Percentiles rank a stretch among this genome's conserved stretches.
Evolutionary conservation across 306 rosid genomes (phyloP).

Genomic region (Corylus avellana): DNA sequence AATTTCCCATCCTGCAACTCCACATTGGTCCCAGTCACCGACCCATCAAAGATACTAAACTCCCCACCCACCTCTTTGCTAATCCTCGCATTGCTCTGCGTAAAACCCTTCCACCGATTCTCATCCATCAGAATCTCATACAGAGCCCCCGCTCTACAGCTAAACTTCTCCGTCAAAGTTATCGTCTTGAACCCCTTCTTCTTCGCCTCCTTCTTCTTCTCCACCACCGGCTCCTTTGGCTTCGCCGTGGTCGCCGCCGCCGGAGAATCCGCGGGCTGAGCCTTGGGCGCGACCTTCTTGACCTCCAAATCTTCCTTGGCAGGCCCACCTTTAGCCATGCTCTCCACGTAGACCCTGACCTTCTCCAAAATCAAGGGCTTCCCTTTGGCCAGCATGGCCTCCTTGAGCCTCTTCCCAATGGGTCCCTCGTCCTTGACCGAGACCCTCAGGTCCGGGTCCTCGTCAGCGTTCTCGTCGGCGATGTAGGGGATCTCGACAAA

Average conservation of each 20-base stretch:
- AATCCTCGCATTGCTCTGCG: constrained; percentile 87
- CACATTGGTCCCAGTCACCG: constrained; percentile 76
- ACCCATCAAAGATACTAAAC: constrained; percentile 80
- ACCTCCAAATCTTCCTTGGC: constrained; percentile 74
- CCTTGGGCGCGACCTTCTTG: constrained; percentile 54
- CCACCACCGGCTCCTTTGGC: constrained; percentile 29
- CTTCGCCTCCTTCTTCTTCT: constrained; percentile 37
- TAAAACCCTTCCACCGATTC: constrained; percentile 94
- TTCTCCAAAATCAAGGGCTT: constrained; percentile 77
- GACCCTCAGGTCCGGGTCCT: constrained; percentile 84
- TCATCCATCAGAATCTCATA: constrained; percentile 96
- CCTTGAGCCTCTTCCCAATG: constrained; percentile 70
- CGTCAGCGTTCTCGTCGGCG: constrained; percentile 92
- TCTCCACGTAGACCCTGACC: constrained; percentile 68
- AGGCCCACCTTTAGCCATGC: constrained; percentile 92
- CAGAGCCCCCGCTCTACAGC: constrained; percentile 72
- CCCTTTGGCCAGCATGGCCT: constrained; percentile 73
- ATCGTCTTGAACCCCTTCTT: constrained; percentile 73
- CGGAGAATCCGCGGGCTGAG: not conserved
- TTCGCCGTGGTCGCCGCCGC: not conserved
- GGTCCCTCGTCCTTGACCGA: constrained; percentile 81
- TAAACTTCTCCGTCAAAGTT: constrained; percentile 80
- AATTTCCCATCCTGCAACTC: constrained; percentile 81
- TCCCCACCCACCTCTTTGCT: constrained; percentile 92
- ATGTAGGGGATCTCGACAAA: constrained; percentile 83